A percentile compares a stretch with the other conserved stretches of the same genome.
Conservation (phyloP, 257 asterid species). For the Jacaranda copaia region DNA sequence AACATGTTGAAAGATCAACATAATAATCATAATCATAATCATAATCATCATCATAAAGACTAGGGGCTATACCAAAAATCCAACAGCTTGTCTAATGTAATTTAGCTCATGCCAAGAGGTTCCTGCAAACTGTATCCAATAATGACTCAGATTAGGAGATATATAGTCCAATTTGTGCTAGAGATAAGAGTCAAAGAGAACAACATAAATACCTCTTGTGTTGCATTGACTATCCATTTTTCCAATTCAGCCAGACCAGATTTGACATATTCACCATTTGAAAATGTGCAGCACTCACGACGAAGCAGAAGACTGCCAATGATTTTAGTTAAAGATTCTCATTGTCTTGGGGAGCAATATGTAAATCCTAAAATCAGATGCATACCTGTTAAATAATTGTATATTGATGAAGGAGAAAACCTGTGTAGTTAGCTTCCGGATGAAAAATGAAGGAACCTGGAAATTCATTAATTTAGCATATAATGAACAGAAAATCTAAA, state of each 20-base stretch:
- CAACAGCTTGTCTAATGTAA: constrained; percentile 99
- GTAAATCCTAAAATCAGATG: constrained; percentile 20
- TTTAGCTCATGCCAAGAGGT: constrained; percentile 98
- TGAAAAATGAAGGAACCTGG: constrained; percentile 97
- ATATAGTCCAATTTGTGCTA: constrained; percentile 27
- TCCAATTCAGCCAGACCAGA: constrained; percentile 98
- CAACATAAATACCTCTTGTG: constrained; percentile 73
- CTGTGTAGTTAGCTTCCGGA: constrained; percentile 95
- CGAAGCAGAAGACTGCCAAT: constrained; percentile 85
- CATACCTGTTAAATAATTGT: constrained; percentile 89
- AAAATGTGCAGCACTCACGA: constrained; percentile 97
- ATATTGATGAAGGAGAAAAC: constrained; percentile 97
- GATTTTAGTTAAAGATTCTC: constrained; percentile 25
- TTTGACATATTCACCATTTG: constrained; percentile 97
- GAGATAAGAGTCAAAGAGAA: constrained; percentile 25
- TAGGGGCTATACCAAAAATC: constrained; percentile 76
- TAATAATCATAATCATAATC: background rate
- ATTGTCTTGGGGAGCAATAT: background rate
- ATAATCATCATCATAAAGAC: constrained; percentile 31
- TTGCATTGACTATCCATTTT: constrained; percentile 90
- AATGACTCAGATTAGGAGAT: constrained; percentile 38
- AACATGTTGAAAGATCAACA: constrained; percentile 10
- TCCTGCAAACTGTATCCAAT: constrained; percentile 84
- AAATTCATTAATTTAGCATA: constrained; percentile 34
- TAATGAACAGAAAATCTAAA: constrained; percentile 12